Evolutionary conservation across 2,329 filamentous ascomycete genomes (phyloP).

Genomic region (Colletotrichum sp.): DNA sequence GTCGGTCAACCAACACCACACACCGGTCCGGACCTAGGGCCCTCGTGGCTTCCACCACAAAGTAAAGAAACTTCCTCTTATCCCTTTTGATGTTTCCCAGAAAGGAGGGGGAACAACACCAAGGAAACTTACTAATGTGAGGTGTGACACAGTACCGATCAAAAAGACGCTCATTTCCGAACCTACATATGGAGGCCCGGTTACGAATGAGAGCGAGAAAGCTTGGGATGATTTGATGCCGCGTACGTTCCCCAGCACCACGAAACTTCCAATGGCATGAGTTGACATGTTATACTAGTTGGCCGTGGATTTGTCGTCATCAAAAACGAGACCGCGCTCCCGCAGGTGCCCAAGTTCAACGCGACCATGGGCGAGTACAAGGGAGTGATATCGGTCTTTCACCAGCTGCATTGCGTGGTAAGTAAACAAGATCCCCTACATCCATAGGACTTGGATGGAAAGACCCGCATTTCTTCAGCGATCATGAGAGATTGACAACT

Average conservation of each 20-base stretch:
- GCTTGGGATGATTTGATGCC: not conserved
- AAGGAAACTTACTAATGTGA: not conserved
- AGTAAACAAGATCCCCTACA: not conserved
- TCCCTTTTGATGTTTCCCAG: too few relatives aligned
- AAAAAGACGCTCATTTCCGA: not conserved
- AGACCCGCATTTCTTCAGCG: not conserved
- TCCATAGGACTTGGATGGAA: rapidly evolving
- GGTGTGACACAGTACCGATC: not conserved
- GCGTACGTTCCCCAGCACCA: not conserved
- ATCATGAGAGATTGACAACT: not conserved
- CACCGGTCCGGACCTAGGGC: not conserved
- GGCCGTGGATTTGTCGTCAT: not conserved
- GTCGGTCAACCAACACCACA: not conserved
- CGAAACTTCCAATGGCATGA: rapidly evolving
- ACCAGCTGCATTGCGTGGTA: not conserved
- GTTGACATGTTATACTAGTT: not conserved
- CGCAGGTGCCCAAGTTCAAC: not conserved
- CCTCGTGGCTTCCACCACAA: not conserved
- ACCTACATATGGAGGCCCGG: not conserved
- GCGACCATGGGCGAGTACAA: not conserved
- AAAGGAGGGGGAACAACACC: too few relatives aligned
- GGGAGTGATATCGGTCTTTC: not conserved
- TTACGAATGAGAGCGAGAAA: not conserved
- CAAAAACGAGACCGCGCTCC: not conserved
- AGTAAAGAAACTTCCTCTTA: not conserved